Conservation (phyloP, 2,329 filamentous ascomycete species). For the Acrodontium crateriforme region DNA sequence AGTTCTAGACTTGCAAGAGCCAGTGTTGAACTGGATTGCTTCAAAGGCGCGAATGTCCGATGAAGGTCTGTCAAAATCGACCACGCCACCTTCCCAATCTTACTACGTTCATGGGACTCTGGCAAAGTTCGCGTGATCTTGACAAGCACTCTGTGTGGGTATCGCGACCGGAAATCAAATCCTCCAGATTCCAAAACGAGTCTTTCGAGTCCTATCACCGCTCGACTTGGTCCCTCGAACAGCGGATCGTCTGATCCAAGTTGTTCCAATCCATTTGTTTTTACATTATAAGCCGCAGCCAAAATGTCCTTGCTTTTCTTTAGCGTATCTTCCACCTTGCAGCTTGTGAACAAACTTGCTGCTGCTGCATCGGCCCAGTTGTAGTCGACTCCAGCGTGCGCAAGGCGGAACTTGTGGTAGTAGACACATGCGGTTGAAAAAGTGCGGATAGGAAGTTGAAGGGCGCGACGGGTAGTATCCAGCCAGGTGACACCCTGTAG, state of each 20-base stretch:
- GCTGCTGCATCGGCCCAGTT: constrained; percentile 71
- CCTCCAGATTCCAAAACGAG: constrained; percentile 84
- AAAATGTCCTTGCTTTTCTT: constrained; percentile 94
- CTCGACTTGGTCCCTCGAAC: constrained; percentile 66
- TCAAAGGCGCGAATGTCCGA: constrained; percentile 82
- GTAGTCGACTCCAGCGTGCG: constrained; percentile 75
- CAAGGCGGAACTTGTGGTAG: constrained; percentile 84
- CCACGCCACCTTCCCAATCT: constrained; percentile 48
- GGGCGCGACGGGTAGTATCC: constrained; percentile 62
- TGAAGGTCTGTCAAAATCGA: constrained; percentile 80
- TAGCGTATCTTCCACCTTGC: constrained; percentile 94
- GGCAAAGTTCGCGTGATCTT: constrained; percentile 44
- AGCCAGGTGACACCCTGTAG: constrained; percentile 83
- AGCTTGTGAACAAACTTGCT: constrained; percentile 79
- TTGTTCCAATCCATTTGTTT: constrained; percentile 49
- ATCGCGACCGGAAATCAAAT: constrained; percentile 84
- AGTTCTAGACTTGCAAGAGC: constrained; percentile 72
- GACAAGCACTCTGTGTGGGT: constrained; percentile 71
- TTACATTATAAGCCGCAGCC: constrained; percentile 78
- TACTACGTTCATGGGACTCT: constrained; percentile 34
- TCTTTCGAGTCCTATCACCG: constrained; percentile 78
- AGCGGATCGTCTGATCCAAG: constrained; percentile 68
- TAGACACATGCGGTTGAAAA: constrained; percentile 86
- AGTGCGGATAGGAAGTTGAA: constrained; percentile 81
- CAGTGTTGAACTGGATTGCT: constrained; percentile 77